phyloP scores from a whole-genome alignment of 2,329 filamentous ascomycete genomes.

The Tolypocladium ophioglossoides region DNA sequence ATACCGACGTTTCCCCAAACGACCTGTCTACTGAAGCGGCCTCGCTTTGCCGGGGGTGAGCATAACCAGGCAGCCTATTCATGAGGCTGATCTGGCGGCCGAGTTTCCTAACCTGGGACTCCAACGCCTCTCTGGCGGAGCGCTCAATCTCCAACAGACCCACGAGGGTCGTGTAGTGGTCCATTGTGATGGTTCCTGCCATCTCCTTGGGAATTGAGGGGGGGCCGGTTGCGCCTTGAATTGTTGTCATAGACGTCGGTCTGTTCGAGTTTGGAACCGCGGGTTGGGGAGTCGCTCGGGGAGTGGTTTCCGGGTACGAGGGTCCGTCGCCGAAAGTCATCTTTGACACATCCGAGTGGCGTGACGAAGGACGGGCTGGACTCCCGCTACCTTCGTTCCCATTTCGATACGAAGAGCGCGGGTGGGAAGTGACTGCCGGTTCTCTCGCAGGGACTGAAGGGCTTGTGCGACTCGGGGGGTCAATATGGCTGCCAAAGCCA shows the following conservation, averaged over 20 bases:
- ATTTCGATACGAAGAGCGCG: not conserved
- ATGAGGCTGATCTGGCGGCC: slow-evolving; percentile 37
- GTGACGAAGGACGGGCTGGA: slow-evolving; percentile 19
- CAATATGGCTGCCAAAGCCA: slow-evolving; percentile 18
- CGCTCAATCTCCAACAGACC: slow-evolving; percentile 47
- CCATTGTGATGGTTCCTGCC: slow-evolving; percentile 22
- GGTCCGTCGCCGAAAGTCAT: slow-evolving; percentile 36
- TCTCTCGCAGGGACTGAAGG: not conserved
- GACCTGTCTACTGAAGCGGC: slow-evolving; percentile 25
- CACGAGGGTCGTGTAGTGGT: slow-evolving; percentile 39
- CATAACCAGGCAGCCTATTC: slow-evolving; percentile 22
- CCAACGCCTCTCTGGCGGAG: slow-evolving; percentile 42
- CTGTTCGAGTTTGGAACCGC: slow-evolving; percentile 14
- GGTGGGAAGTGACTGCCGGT: not conserved
- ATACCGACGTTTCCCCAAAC: slow-evolving; percentile 25
- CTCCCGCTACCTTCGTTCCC: slow-evolving; percentile 1
- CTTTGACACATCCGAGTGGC: slow-evolving; percentile 29
- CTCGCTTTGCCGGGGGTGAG: slow-evolving; percentile 12
- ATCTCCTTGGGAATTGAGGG: slow-evolving; percentile 26
- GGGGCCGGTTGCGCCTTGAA: slow-evolving; percentile 35
- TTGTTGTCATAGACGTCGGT: slow-evolving; percentile 34
- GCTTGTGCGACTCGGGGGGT: not conserved
- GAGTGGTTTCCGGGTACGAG: slow-evolving; percentile 32
- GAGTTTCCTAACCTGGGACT: slow-evolving; percentile 44
- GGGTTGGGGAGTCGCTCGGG: slow-evolving; percentile 20